Base-by-base conservation (phyloP, 768 basidiomycete genomes). In the Lactarius evosmus region DNA sequence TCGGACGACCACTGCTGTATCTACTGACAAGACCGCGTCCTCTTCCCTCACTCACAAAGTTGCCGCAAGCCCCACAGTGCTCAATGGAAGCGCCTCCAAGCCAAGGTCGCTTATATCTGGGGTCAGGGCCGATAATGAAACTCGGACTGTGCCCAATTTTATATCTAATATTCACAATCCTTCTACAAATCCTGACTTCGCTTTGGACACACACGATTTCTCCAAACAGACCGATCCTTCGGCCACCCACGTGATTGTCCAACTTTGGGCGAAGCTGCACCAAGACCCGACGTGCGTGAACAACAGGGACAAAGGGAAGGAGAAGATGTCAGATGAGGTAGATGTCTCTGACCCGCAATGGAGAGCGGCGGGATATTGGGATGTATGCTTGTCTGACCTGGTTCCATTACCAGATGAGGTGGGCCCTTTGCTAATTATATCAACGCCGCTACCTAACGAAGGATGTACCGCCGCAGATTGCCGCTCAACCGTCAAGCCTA, bases 131-230 rank as follows among this genome's bases (percentile, higher is more conserved):
- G 25, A 69, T 65, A 38, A 12, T 51, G 59, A 65, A 51, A 61
- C 71, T 60, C 60, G 60, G 9, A 67, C 67, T 46, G 71, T 74
- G 11, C 85, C 90, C 3, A 83, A 90, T 70, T 95, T 86, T 73
- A 80, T 93, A 54, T 96, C 94, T 2, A 80, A 84, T 0, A 80
- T 91, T 55, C 93, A 94, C 72, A 80, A 78, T 27, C 89, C 93
- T 4, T 95, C 94, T 1, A 94, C 89, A 0, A 91, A 93, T 72
- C 95, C 95, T 0, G 74, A 78, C 27, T 96, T 93, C 69, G 60
- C 78, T 1, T 75, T 90, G 19, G 86, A 94, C 69, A 72, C 79
- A 7, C 74, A 73, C 30, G 85, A 87, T 55, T 87, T 87, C 70
- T 78, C 82, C 0, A 73, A 77, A 19, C 82, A 80, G 75, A 78